Conservation (phyloP, 345 rosid genomes). For the Punica granatum region DNA sequence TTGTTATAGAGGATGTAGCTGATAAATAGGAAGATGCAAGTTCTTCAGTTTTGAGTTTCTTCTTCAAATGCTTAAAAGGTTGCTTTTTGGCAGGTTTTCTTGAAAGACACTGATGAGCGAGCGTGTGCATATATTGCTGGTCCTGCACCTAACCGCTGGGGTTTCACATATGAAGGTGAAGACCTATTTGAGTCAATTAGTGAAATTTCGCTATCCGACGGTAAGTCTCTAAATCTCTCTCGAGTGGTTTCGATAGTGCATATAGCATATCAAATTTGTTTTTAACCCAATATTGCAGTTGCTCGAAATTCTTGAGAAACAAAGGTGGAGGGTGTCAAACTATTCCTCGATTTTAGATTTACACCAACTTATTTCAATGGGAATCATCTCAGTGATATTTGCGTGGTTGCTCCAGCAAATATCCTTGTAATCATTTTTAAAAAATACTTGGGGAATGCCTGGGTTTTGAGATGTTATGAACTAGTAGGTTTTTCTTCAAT, state of each 20-base stretch:
- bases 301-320: neutral
- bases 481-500: neutral
- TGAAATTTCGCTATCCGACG: conserved; percentile 37
- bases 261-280: neutral
- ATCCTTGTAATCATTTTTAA: neutral
- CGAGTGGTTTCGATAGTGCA: neutral
- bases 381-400: neutral
- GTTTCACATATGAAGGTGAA: conserved; percentile 74
- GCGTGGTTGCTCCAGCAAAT: neutral
- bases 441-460: too few relatives aligned
- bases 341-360: neutral
- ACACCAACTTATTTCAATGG: neutral
- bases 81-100: conserved; percentile 52
- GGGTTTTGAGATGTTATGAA: neutral
- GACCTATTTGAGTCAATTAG: conserved; percentile 61
- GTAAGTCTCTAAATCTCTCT: conserved; percentile 31
- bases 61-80: neutral
- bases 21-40: neutral
- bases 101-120: conserved; percentile 98
- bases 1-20: conserved; percentile 1
- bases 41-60: neutral
- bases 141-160: conserved; percentile 99
- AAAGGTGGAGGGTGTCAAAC: neutral
- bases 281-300: neutral
- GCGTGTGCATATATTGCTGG: conserved; percentile 99